Base-by-base conservation (phyloP, 1,284 basidiomycete species). In the Coniophora puteana region DNA sequence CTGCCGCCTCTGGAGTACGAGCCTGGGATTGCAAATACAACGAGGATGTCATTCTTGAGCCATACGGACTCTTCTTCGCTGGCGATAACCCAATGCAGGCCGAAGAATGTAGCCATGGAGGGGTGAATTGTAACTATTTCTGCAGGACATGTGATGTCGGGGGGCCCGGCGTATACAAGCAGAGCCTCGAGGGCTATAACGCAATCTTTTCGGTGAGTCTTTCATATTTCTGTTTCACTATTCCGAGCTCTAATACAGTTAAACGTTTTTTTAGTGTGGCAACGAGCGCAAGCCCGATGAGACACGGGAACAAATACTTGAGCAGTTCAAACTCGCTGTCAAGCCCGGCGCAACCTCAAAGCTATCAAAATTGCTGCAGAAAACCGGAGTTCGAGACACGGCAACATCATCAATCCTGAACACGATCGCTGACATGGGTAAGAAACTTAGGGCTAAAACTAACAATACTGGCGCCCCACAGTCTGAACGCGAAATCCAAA, bases 71-170 rank as follows among this genome's bases (percentile, higher is more conserved):
- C 0, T 49, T 58, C 14, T 39, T 52, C 3, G 38, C 55, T n/a
- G n/a, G n/a, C n/a, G n/a, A n/a, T n/a, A n/a, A n/a, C n/a, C n/a
- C n/a, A n/a, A n/a, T n/a, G n/a, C 4, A 62, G 33, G 52, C 53
- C 0, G 59, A 63, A 36, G 36, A 46, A 7, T 59, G 54, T 32
- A 54, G 54, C 26, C 57, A 59, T 16, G 43, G 39, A 23, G 57
- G 57, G 3, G 33, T 59, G 4, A 42, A 38, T 3, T 41, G 48
- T 1, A 62, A 61, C 26, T 36, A 44, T 18, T 54, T 56, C 34
- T 62, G 59, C 36, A 44, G 57, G 4, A 46, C 38, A 5, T 62
- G 59, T 34, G 36, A 53, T 22, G 52, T 47, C 13, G 55, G 57
- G 5, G 58, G 57, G 0, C 48, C 47, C 1, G 32, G 51, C 21